phyloP scores from a whole-genome alignment of 768 basidiomycete genomes.

The Neoboletus subvelutipes region DNA sequence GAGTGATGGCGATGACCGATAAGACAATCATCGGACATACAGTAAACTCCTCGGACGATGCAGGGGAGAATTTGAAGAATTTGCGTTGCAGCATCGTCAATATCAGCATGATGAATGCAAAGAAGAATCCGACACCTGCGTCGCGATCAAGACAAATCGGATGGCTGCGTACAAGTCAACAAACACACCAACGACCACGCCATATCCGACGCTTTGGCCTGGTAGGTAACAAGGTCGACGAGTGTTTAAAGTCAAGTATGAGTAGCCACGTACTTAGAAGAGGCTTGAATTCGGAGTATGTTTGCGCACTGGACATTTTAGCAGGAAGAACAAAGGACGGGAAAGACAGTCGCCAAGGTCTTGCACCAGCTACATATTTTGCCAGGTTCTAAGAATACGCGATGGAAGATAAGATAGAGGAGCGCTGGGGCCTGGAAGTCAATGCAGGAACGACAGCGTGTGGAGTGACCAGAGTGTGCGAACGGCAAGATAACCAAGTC shows the following conservation, averaged over 20 bases:
- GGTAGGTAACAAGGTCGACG: background rate
- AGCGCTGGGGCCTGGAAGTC: background rate
- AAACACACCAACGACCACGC: slow-evolving; percentile 45
- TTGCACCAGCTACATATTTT: slow-evolving; percentile 2
- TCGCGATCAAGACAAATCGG: background rate
- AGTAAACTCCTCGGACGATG: slow-evolving; percentile 49
- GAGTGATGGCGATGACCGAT: background rate
- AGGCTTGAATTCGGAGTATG: slow-evolving; percentile 41
- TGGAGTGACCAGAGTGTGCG: background rate
- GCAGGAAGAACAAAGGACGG: background rate
- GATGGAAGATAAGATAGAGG: slow-evolving; percentile 4
- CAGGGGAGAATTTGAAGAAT: slow-evolving; percentile 46
- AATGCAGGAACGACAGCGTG: background rate
- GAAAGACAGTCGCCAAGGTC: background rate
- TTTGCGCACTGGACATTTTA: slow-evolving; percentile 15
- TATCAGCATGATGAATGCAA: slow-evolving; percentile 46
- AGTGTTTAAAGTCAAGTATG: background rate
- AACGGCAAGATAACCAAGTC: background rate
- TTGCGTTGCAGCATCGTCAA: slow-evolving; percentile 46
- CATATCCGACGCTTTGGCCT: slow-evolving; percentile 50
- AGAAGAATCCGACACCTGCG: slow-evolving; percentile 50
- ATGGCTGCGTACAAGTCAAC: background rate
- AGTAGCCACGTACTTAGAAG: slow-evolving; percentile 32
- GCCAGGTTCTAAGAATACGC: slow-evolving; percentile 2
- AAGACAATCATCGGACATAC: slow-evolving; percentile 24